Evolutionary conservation across 495 filamentous ascomycete genomes (phyloP).

Genomic region (Haplographium delicatum): DNA sequence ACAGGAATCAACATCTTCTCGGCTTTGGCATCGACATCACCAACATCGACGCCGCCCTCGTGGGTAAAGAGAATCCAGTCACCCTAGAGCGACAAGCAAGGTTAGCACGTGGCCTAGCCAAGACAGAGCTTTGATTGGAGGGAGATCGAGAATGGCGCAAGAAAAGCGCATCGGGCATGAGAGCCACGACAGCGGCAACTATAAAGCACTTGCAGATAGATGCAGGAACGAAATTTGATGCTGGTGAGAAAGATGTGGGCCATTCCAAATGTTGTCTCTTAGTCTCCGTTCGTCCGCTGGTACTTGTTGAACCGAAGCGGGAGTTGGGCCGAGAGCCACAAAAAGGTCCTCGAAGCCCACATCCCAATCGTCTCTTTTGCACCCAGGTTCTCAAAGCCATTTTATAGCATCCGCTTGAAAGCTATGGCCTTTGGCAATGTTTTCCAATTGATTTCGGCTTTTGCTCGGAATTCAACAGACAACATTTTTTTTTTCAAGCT

Average conservation of each 20-base stretch:
- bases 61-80: conserved; percentile 99
- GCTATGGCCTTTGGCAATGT: background rate
- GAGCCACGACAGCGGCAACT: conserved; percentile 17
- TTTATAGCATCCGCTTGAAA: conserved; percentile 3
- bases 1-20: conserved; percentile 98
- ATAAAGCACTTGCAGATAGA: conserved; percentile 14
- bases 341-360: conserved; percentile 21
- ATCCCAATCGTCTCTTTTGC: background rate
- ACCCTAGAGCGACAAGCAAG: conserved; percentile 52
- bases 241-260: conserved; percentile 17
- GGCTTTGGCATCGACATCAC: conserved; percentile 97
- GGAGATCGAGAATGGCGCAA: background rate
- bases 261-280: conserved; percentile 28
- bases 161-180: background rate
- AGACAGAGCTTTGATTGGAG: conserved; percentile 8
- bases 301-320: conserved; percentile 14
- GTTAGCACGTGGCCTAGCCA: conserved; percentile 27
- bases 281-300: conserved; percentile 53
- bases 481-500: too few species aligned
- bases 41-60: conserved; percentile 98
- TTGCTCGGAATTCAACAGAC: too few species aligned
- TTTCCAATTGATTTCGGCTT: background rate
- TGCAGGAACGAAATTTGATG: conserved; percentile 16
- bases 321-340: conserved; percentile 4
- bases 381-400: background rate